These are phyloP conservation scores for Trametes maxima DNA, from an alignment of 768 basidiomycete species.

Conservation along the genomic window DNA sequence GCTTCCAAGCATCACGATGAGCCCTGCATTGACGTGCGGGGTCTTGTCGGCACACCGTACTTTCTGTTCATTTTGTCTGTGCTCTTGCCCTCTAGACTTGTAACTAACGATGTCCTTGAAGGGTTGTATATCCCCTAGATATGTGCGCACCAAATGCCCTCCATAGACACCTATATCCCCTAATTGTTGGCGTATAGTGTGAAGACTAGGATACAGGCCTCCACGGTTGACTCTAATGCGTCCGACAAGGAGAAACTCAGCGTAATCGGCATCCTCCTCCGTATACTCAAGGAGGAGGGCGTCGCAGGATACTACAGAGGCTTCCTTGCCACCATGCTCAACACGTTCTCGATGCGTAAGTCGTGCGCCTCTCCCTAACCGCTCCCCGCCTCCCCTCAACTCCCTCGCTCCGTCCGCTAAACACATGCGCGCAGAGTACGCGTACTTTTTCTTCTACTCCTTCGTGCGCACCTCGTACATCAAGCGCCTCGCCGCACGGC, in stretches of 20 bases:
- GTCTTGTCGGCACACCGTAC: no score
- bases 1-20: no score
- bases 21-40: no score
- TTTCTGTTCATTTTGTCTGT: background rate
- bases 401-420: background rate
- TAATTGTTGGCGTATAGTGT: constrained; percentile 50
- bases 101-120: constrained; percentile 33
- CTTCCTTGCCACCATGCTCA: constrained; percentile 95
- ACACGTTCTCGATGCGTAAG: constrained; percentile 97
- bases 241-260: constrained; percentile 49
- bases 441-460: constrained; percentile 99
- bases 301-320: constrained; percentile 84
- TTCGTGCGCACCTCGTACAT: constrained; percentile 84
- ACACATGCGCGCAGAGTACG: constrained; percentile 69
- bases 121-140: constrained; percentile 93
- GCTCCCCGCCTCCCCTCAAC: background rate
- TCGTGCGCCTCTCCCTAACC: constrained; percentile 25
- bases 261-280: constrained; percentile 64
- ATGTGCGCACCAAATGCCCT: constrained; percentile 44
- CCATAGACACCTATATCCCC: background rate
- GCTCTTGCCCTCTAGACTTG: background rate
- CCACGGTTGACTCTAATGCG: constrained; percentile 54
- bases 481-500: constrained; percentile 61
- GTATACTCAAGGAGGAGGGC: constrained; percentile 82
- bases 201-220: constrained; percentile 93